phyloP scores from a whole-genome alignment of 2,329 filamentous ascomycete genomes.

The Tolypocladium pustulatum region DNA sequence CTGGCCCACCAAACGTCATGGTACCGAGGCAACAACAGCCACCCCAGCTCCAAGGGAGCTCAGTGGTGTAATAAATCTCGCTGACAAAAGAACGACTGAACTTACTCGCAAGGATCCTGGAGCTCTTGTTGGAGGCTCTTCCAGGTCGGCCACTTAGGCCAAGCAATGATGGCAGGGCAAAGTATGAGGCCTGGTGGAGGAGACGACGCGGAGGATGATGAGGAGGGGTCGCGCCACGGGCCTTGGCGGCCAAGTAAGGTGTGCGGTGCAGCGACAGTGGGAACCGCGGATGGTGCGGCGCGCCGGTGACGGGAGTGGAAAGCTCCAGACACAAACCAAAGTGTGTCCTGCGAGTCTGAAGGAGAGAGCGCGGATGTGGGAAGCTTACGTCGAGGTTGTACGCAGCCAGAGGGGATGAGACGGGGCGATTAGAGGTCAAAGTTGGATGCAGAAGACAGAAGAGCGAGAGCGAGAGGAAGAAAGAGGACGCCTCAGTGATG shows the following conservation, averaged over 20 bases:
- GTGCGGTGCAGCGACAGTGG: background rate
- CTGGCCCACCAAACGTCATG: background rate
- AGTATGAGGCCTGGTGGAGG: background rate
- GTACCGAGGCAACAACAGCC: background rate
- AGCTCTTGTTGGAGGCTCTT: background rate
- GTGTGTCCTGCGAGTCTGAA: background rate
- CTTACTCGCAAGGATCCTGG: background rate
- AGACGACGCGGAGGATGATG: background rate
- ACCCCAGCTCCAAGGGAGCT: background rate
- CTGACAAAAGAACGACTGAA: background rate
- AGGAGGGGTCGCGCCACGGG: conserved; percentile 1
- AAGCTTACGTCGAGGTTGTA: background rate
- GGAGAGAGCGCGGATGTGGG: background rate
- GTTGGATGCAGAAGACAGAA: background rate
- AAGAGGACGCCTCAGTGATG: background rate
- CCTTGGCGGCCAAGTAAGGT: background rate
- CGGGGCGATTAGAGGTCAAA: background rate
- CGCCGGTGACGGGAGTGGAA: background rate
- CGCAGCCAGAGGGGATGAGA: background rate
- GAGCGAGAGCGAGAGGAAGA: background rate
- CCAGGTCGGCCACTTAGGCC: background rate
- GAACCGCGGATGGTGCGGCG: background rate
- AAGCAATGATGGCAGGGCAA: background rate
- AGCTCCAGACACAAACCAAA: background rate
- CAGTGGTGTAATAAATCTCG: background rate